Evolutionary conservation across 164 flowering plant genomes (phyloP).

Genomic region (Euptelea pleiosperma): DNA sequence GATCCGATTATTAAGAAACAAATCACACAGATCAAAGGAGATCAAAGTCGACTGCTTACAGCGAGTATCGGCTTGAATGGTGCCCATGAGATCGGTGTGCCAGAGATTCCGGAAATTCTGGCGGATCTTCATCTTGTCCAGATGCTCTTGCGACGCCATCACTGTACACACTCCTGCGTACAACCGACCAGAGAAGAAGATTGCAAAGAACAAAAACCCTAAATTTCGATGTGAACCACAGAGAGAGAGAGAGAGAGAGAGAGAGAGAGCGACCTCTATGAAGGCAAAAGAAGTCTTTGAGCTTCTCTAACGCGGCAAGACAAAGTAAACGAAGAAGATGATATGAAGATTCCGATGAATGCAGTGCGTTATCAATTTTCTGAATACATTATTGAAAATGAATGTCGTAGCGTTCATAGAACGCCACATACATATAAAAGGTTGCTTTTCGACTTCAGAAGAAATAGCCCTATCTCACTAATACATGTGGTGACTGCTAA

Average conservation of each 20-base stretch:
- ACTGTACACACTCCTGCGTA: neutral
- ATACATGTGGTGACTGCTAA: too few relatives aligned
- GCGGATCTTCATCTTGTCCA: constrained; percentile 75
- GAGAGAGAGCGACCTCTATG: neutral
- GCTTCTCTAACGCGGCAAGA: constrained; percentile 2
- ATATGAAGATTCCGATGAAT: too few relatives aligned
- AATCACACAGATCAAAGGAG: neutral
- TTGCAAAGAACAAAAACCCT: neutral
- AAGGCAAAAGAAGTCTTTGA: neutral
- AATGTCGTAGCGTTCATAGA: too few relatives aligned
- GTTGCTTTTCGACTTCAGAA: too few relatives aligned
- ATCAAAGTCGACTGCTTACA: constrained; percentile 35
- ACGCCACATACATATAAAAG: too few relatives aligned
- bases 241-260: neutral
- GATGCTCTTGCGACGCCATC: constrained; percentile 46
- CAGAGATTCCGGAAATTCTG: constrained; percentile 76
- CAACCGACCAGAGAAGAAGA: too few relatives aligned
- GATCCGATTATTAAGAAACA: neutral
- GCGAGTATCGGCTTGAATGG: constrained; percentile 64
- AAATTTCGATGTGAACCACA: neutral
- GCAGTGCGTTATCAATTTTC: too few relatives aligned
- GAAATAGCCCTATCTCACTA: too few relatives aligned
- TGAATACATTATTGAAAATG: too few relatives aligned
- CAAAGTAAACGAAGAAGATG: neutral
- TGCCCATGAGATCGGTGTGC: constrained; percentile 75